Conservation (phyloP, 805 yeast species). For the Lipomyces yamadae region DNA sequence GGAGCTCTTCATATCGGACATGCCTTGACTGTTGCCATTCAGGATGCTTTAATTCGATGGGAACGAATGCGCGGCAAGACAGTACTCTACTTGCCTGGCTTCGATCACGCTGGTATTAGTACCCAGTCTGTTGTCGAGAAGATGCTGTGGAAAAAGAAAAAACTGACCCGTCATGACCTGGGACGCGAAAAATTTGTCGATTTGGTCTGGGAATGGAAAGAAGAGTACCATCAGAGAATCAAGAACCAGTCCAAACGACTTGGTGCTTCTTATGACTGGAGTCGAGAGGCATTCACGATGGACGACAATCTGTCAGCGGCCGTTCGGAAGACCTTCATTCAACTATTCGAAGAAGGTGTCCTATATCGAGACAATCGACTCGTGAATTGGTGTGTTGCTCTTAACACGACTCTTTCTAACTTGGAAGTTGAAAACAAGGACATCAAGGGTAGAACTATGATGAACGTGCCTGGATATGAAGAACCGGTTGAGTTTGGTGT, state of each 20-base stretch:
- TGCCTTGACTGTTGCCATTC: conserved; percentile 93
- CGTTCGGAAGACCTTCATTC: conserved; percentile 88
- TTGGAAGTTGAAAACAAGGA: conserved; percentile 95
- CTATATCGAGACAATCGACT: conserved; percentile 92
- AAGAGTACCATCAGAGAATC: conserved; percentile 84
- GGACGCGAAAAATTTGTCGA: conserved; percentile 89
- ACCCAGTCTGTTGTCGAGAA: conserved; percentile 98
- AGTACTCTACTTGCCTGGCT: conserved; percentile 90
- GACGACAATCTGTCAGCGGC: conserved; percentile 77
- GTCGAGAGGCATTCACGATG: conserved; percentile 90
- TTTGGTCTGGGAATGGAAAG: conserved; percentile 98
- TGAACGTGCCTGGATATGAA: conserved; percentile 88
- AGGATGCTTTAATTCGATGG: conserved; percentile 89
- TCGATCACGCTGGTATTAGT: conserved; percentile 99
- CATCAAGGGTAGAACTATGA: conserved; percentile 75
- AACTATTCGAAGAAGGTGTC: conserved; percentile 90
- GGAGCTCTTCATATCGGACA: conserved; percentile 99
- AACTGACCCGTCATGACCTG: conserved; percentile 89
- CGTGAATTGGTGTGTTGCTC: conserved; percentile 94
- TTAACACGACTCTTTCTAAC: conserved; percentile 94
- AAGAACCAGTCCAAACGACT: conserved; percentile 80
- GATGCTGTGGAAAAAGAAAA: conserved; percentile 85
- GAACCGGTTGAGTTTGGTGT: conserved; percentile 91
- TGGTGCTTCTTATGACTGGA: conserved; percentile 98
- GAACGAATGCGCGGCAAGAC: conserved; percentile 98